A percentile compares a stretch with the other conserved stretches of the same genome.
Evolutionary conservation across 2,329 filamentous ascomycete genomes (phyloP).

Genomic region (Rhytidhysteron rufulum): DNA sequence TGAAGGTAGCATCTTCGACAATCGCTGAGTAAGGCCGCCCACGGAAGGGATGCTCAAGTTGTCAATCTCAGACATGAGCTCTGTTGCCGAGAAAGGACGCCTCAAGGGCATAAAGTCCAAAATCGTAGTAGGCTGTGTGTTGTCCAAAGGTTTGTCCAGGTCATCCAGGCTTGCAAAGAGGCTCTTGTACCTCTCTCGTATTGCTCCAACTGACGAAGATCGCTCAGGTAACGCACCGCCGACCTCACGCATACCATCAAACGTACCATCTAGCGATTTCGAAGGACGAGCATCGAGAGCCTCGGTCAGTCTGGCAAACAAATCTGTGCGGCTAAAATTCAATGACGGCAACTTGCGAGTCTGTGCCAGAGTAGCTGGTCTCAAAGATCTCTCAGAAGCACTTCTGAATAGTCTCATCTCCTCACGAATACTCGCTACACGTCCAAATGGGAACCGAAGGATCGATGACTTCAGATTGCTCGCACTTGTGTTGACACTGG

Average conservation of each 20-base stretch:
- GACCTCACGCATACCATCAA: constrained; percentile 26
- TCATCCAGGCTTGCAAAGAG: constrained; percentile 44
- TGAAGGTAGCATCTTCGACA: constrained; percentile 45
- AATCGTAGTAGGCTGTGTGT: constrained; percentile 9
- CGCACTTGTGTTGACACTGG: constrained; percentile 37
- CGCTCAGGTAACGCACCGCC: constrained; percentile 30
- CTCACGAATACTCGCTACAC: constrained; percentile 18
- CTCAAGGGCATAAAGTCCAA: constrained; percentile 12
- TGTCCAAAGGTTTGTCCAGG: constrained; percentile 15
- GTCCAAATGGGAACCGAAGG: constrained; percentile 21
- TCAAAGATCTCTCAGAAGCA: constrained; percentile 19
- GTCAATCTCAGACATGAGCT: constrained; percentile 43
- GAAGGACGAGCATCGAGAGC: constrained; percentile 37
- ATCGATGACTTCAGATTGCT: constrained; percentile 28
- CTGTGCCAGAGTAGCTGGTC: constrained; percentile 15
- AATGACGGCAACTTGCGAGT: constrained; percentile 43
- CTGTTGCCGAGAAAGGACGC: constrained; percentile 38
- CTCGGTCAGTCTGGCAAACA: constrained; percentile 44
- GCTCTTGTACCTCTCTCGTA: constrained; percentile 44
- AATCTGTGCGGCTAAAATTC: constrained; percentile 46
- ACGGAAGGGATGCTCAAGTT: constrained; percentile 45
- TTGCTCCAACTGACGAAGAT: constrained; percentile 22
- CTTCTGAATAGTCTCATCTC: constrained; percentile 15
- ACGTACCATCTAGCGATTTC: constrained; percentile 34
- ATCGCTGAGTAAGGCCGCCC: constrained; percentile 41